Base-by-base conservation (phyloP, 768 basidiomycete genomes). In the Cystofilobasidium capitatum region DNA sequence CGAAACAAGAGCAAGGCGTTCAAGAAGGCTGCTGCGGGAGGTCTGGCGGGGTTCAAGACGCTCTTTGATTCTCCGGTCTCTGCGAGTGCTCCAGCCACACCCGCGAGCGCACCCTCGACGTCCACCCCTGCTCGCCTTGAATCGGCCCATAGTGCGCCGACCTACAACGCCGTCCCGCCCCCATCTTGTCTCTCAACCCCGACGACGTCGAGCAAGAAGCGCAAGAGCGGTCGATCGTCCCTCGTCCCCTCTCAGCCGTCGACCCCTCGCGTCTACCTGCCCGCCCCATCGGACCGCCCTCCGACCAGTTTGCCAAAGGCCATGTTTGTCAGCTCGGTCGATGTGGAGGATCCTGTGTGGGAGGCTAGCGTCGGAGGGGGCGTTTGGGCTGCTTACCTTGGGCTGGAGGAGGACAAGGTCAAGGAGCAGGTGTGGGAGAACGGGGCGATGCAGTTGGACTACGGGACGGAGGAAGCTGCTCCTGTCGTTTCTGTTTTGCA, bases 291-390 rank as follows among this genome's bases (percentile, higher is more conserved):
- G 6, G 57, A 42, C 5, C 40, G 57, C 14, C 31, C 33, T 12
- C 31, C 39, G 36, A 26, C 45, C 35, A 58, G n/a, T 20, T 22
- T 66, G 35, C 65, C 65, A 13, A 37, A 35, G 35, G 58, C 58
- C 33, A 66, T 66, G 65, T 66, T 66, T 39, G 65, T 66, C 33
- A 66, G 58, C 13, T 59, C 57, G 5, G 65, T 66, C 10, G 65
- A 66, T 39, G 65, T 66, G 20, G 66, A 68, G 54, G 42, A 49
- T 24, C 14, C 51, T 26, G 60, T 47, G 33, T 68, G 66, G 66
- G 66, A 62, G 42, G 55, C 47, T 4, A 55, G 29, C 10, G 51
- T 55, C 9, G 59, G 59, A 17, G 39, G 24, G 14, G 59, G 59
- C 20, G 59, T 39, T 35, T 61, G 59, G 59, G 59, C 59, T 2